Base-by-base conservation (phyloP, 495 filamentous ascomycete genomes). In the Aspergillus taichungensis region DNA sequence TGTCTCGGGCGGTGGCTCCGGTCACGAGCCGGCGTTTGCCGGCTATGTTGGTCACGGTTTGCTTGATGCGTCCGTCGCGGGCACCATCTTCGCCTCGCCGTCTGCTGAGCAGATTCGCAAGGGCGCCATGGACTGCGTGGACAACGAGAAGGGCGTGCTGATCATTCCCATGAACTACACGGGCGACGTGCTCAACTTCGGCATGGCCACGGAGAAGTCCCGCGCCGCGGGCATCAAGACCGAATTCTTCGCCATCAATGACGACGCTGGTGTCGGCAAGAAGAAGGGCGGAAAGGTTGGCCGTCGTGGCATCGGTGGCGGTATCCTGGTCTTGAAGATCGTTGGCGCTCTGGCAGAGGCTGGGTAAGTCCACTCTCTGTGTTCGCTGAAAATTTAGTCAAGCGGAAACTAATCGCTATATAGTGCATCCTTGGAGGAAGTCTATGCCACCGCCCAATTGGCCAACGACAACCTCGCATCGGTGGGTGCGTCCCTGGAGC, bases 221-320 rank as follows among this genome's bases (percentile, higher is more conserved):
- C 82, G 83, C 47, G 89, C 89, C 0, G 74, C 79, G 0, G 92
- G 87, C 0, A 64, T 88, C 37, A 67, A 80, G 27, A 85, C 88
- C 0, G 89, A 96, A 60, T 95, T 96, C 83, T 82, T 95, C 14
- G 83, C 95, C 8, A 89, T 97, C 30, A 88, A 80, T n/a, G 92
- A 98, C 54, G 92, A 98, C 63, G 92, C 90, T 0, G 88, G 91
- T 13, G 92, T 98, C 29, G 92, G 92, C 1, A 72, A 89, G 46
- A 69, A 67, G 37, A 83, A 82, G 64, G 79, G 83, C 6, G 91
- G 92, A 3, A 96, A 95, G 62, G 92, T 97, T 6, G 92, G 92
- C 9, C 73, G 92, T 44, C 75, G 92, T 56, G 92, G 92, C 34
- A 87, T 98, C 56, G 89, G 87, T 12, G 92, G 92, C 24, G 94